Conservation (phyloP, 306 rosid genomes). For the Dalbergia cultrata region DNA sequence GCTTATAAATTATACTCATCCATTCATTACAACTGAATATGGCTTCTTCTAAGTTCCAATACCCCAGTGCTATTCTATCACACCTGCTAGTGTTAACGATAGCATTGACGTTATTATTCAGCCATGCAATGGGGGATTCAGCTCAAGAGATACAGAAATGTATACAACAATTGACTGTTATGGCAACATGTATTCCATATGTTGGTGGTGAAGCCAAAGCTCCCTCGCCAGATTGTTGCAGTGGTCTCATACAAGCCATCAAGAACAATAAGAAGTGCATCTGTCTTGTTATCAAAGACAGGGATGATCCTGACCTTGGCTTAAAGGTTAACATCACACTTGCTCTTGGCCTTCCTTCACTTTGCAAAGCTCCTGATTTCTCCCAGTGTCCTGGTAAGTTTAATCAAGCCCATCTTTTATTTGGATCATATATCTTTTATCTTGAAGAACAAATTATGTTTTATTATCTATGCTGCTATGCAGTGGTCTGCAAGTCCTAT, state of each 20-base stretch:
- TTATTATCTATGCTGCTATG: neutral
- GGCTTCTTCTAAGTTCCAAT: neutral
- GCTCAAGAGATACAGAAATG: slow-evolving; percentile 59
- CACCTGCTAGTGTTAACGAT: neutral
- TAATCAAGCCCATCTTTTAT: neutral
- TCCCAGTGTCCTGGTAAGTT: slow-evolving; percentile 65
- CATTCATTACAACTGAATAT: neutral
- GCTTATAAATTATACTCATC: neutral
- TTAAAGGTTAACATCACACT: slow-evolving; percentile 62
- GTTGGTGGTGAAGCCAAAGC: slow-evolving; percentile 64
- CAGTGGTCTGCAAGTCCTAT: neutral
- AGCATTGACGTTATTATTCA: slow-evolving; percentile 7
- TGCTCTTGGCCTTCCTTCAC: slow-evolving; percentile 61
- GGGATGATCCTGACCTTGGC: slow-evolving; percentile 65
- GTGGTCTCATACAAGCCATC: slow-evolving; percentile 62
- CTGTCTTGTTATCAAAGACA: slow-evolving; percentile 60
- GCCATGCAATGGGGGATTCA: slow-evolving; percentile 46
- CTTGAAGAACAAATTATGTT: neutral
- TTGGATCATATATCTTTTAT: too few species aligned
- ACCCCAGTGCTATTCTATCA: too few species aligned
- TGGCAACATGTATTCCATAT: slow-evolving; percentile 70
- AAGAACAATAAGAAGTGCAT: slow-evolving; percentile 64
- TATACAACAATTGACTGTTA: slow-evolving; percentile 49
- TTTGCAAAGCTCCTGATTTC: slow-evolving; percentile 63
- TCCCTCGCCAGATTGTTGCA: slow-evolving; percentile 49